These are phyloP conservation scores for Jackrogersella minutella DNA, from an alignment of 495 filamentous ascomycete genomes.

Conservation along the genomic window DNA sequence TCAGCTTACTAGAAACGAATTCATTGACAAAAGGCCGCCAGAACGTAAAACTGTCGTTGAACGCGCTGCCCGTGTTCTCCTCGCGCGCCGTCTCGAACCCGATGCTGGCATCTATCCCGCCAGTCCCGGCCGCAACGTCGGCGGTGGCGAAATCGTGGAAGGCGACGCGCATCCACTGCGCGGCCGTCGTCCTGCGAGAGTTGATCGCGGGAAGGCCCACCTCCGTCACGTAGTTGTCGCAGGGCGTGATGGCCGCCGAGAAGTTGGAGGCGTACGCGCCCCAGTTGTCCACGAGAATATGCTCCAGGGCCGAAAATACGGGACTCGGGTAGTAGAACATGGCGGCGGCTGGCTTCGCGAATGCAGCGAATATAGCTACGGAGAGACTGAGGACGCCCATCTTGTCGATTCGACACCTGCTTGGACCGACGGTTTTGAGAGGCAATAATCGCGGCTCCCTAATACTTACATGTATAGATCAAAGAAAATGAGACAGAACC, in stretches of 20 bases:
- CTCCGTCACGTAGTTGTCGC: conserved; percentile 43
- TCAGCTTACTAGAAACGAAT: conserved; percentile 41
- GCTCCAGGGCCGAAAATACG: conserved; percentile 41
- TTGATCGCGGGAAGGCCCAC: conserved; percentile 46
- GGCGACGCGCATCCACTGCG: conserved; percentile 61
- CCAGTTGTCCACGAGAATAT: conserved; percentile 47
- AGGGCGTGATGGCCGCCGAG: conserved; percentile 45
- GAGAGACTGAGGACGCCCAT: conserved; percentile 17
- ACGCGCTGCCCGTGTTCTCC: conserved; percentile 58
- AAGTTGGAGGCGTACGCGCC: conserved; percentile 47
- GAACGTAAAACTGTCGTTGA: conserved; percentile 55
- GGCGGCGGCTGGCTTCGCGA: conserved; percentile 3
- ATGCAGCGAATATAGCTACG: not conserved
- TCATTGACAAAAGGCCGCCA: conserved; percentile 49
- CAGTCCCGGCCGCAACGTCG: conserved; percentile 51
- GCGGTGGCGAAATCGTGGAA: conserved; percentile 64
- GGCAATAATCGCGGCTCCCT: too few species aligned
- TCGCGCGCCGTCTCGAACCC: conserved; percentile 53
- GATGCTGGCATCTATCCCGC: conserved; percentile 60
- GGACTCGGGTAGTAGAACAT: conserved; percentile 47
- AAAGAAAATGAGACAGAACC: not conserved
- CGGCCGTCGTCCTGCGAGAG: conserved; percentile 53
- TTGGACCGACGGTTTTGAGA: too few species aligned
- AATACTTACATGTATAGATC: not conserved
- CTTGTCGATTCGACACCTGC: not conserved